Evolutionary conservation across 805 yeast genomes (phyloP), one percentile per base, ranked within the genome.

Genomic region (Nadsonia fulvescens): DNA sequence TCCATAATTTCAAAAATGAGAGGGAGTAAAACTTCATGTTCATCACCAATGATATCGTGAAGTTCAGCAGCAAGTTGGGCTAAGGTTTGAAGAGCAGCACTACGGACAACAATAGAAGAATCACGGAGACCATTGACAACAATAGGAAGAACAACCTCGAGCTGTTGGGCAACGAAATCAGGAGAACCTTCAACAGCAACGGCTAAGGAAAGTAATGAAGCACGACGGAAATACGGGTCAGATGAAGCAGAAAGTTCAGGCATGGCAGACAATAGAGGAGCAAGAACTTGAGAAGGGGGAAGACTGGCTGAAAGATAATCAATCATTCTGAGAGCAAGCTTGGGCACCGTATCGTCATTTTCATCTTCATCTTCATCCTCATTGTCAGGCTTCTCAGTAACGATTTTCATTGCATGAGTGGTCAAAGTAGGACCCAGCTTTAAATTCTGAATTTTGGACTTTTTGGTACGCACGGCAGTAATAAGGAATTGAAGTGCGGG

Each of bases 161-260:
- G 54, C 46, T 82, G 86, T 24, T 74, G 62, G 24, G 82, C 65
- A 42, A 77, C 64, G 51, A 63, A 86, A 46, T 89, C 99, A 35
- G 96, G 96, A 21, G 96, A 86, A 47, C 96, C 98, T 36, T 76
- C 66, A 23, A 77, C 77, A 27, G 86, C 70, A 31, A 70, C 78
- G 40, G 91, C 81, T 35, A 89, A 56, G 17, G 92, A 66, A 40
- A 79, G 58, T 27, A 82, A 60, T 29, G 76, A 89, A 32, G 91
- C 94, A 56, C 94, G 71, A 58, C 91, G 71, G 55, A 76, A 81
- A 37, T 66, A 72, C 34, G 63, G 61, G 47, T 78, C 69, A n/a
- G 66, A 37, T 10, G 83, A 65, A 25, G 66, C 36, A 22, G 47
- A 42, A 19, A 41, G 40, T 17, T 38, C 24, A 5, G 59, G 58